Evolutionary conservation across 1,284 basidiomycete species (phyloP), one percentile per base, ranked within the genome.

Genomic region (Sporisorium exsertum): DNA sequence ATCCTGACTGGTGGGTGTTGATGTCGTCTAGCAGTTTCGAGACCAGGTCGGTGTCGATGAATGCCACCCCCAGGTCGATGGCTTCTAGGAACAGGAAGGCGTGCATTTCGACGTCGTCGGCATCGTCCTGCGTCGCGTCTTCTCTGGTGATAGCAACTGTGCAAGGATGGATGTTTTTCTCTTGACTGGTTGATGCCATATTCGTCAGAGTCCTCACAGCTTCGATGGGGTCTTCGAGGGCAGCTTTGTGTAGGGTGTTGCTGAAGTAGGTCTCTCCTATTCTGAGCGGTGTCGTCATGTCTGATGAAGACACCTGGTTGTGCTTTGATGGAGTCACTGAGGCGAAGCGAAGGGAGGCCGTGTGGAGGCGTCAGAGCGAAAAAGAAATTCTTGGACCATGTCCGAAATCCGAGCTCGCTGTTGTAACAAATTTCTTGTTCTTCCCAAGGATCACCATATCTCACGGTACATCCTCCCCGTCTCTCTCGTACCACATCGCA

Each of bases 361-460:
- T 40, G 50, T 51, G 50, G 50, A 51, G 50, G 50, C 18, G 9
- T 20, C 9, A 0, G 1, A 9, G 15, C 13, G 29, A n/a, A n/a
- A n/a, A 33, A 50, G 29, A 51, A 50, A 33, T 45, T 45, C 24
- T 45, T 45, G 43, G 7, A 35, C 12, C 33, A 45, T 20, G 61
- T 20, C 51, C 60, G 60, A 63, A 55, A 51, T 35, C 60, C 60
- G 60, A 62, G 20, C 3, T 15, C 18, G 24, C n/a, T 27, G n/a
- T 22, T 1, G 29, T n/a, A n/a, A 10, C 20, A n/a, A 43, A 43
- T 20, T 43, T 43, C 40, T 43, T 20, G 40, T 43, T 43, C 40
- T 20, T 43, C 40, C 9, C 37, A 40, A 20, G n/a, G n/a, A 43
- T 15, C 40, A 43, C 40, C 16, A 18, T 3, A 43, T 20, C 35